Evolutionary conservation across 2,329 filamentous ascomycete genomes (phyloP).

Genomic region (Hortaea sp.): DNA sequence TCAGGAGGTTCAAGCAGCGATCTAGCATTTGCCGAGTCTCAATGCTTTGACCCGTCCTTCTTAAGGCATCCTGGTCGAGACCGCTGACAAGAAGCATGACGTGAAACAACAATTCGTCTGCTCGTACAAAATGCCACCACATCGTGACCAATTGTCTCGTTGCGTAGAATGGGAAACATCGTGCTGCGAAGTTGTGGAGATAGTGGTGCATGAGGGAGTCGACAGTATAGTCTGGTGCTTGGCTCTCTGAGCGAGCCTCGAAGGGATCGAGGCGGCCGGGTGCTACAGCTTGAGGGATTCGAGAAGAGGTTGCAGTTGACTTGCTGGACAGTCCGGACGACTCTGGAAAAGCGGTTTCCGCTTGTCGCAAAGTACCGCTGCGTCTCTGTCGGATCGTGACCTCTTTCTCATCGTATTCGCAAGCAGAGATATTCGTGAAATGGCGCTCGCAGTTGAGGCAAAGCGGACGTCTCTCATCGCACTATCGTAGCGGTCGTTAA

Average conservation of each 20-base stretch:
- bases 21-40: conserved; percentile 4
- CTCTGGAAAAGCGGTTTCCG: too few relatives aligned
- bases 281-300: background rate
- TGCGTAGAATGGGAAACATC: conserved; percentile 6
- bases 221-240: background rate
- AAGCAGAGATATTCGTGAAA: conserved; percentile 3
- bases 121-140: conserved; percentile 7
- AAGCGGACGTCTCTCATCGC: conserved; percentile 3
- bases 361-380: too few relatives aligned
- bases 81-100: conserved; percentile 4
- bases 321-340: too few relatives aligned
- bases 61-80: background rate
- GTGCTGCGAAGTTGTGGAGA: conserved; percentile 2
- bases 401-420: conserved; percentile 6
- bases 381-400: background rate
- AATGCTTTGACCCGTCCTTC: background rate
- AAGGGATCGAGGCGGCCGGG: conserved; percentile 5
- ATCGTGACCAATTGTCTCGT: conserved; percentile 3
- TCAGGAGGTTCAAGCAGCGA: conserved; percentile 2
- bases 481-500: conserved; percentile 1
- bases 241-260: conserved; percentile 1
- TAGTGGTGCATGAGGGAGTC: conserved; percentile 4
- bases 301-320: too few relatives aligned
- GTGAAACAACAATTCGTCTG: conserved; percentile 5
- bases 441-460: conserved; percentile 3